Base-by-base conservation (phyloP, 805 yeast species). In the Martiniozyma abietophila region DNA sequence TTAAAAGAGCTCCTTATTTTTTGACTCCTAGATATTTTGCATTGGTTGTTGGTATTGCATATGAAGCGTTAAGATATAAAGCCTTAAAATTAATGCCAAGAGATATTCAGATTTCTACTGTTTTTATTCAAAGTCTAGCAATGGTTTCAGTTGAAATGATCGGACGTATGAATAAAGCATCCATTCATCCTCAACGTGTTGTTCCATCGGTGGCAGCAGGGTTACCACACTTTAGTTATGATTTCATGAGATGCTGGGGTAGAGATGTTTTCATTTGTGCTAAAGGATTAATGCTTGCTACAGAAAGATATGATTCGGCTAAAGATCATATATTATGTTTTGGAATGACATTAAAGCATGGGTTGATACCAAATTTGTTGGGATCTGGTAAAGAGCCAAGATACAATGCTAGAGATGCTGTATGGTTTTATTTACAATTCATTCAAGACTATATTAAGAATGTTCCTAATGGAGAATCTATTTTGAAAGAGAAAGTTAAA, bases 231-330 rank as follows among this genome's bases (percentile, higher is more conserved):
- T 89, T 89, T 60, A 78, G 92, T 52, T 71, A 70, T 39, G 85
- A 80, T 44, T 88, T 81, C 56, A 86, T 89, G 95, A 70, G 98
- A 56, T 85, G 96, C 54, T 89, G 98, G 98, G 98, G 98, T 16
- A 71, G 98, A 51, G 98, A 89, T 58, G 94, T 86, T 1, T 92
- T 92, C 53, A 80, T 89, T 29, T 71, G 96, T 0, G 66, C 81
- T 27, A 65, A 95, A 41, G 98, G 98, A 0, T 64, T 89, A 31
- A 59, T 86, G 36, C 60, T 86, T 17, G 77, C 81, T 1, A 71
- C 96, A 0, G 88, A 80, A 8, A 66, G 97, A 36, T 75, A 54
- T 50, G 83, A 80, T 1, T 85, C 77, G 29, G 96, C 96, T 2
- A 78, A 69, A 48, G 53, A 59, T 25, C 98, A 89, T 53, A 84